Evolutionary conservation across 345 rosid genomes (phyloP), one percentile per base, ranked within the genome.

Genomic region (Punica granatum): DNA sequence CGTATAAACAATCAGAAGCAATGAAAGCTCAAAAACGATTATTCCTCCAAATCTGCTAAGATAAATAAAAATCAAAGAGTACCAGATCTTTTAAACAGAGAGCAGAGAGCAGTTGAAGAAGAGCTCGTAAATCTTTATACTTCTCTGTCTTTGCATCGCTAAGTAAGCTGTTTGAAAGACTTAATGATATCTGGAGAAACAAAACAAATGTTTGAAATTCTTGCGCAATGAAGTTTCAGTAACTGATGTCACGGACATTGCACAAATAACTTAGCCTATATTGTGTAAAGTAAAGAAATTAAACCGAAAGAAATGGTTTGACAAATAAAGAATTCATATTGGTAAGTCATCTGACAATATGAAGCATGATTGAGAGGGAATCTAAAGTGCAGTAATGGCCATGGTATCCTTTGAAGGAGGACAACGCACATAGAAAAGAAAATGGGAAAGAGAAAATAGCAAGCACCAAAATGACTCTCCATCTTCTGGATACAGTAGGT

Each of bases 21-120:
- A 56, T 6, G 28, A 46, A n/a, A 21, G 39, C n/a, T 42, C 68
- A 43, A 36, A 48, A 8, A 59, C 16, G 59, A 71, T 10, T 13
- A 8, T 33, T 59, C 9, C 9, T 49, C 16, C 18, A 43, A 11
- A 43, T 15, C 48, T 43, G 48, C 48, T 11, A 43, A 14, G 35
- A 53, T 15, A 32, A 53, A 36, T 34, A 44, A 25, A 26, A 23
- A 26, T 15, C 13, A 16, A 26, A 9, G 43, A 44, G 31, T 71
- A 94, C 99, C 90, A 94, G 80, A 82, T 94, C 99, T 73, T 89
- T 94, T 56, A 96, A 94, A 82, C 99, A 91, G 60, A 94, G 84
- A 76, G 77, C 87, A 61, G 96, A 89, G 69, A 94, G 99, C 69
- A 94, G 90, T 77, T 91, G 99, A 81, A 94, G 98, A 75, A 94